Evolutionary conservation across 805 yeast species (phyloP).

Genomic region (Wickerhamiella siamensis): DNA sequence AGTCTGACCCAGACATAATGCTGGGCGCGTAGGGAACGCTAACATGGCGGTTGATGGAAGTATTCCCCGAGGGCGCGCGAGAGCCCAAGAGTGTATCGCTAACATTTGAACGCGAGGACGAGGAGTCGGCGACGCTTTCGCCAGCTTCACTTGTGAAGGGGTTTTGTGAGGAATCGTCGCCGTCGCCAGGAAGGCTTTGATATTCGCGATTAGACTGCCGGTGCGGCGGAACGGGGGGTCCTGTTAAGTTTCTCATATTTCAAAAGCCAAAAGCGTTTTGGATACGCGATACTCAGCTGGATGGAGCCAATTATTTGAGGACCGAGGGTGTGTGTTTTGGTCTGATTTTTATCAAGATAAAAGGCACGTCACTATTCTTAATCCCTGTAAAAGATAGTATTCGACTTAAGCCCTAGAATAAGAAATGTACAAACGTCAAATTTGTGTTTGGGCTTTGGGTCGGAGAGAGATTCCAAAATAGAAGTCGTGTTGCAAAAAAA

Average conservation of each 20-base stretch:
- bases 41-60: background rate
- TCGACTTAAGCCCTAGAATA: too few relatives aligned
- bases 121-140: constrained; percentile 6
- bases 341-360: too few relatives aligned
- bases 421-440: too few relatives aligned
- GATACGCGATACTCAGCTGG: too few relatives aligned
- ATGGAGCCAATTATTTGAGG: too few relatives aligned
- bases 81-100: constrained; percentile 3
- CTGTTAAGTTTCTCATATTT: constrained; percentile 15
- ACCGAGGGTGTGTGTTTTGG: too few relatives aligned
- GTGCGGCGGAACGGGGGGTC: constrained; percentile 9
- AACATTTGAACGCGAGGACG: constrained; percentile 3
- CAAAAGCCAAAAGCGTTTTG: background rate
- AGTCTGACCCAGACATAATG: constrained; percentile 18
- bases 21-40: constrained; percentile 7
- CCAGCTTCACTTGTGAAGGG: constrained; percentile 7
- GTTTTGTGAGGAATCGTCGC: constrained; percentile 2
- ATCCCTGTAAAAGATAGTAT: too few relatives aligned
- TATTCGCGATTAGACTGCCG: constrained; percentile 1
- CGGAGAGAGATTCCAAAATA: too few relatives aligned
- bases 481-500: too few relatives aligned
- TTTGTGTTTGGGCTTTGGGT: too few relatives aligned
- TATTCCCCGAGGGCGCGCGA: background rate
- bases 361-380: too few relatives aligned
- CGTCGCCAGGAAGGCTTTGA: background rate